Base-by-base conservation (phyloP, 2,329 filamentous ascomycete genomes). In the Raffaelea arxii region DNA sequence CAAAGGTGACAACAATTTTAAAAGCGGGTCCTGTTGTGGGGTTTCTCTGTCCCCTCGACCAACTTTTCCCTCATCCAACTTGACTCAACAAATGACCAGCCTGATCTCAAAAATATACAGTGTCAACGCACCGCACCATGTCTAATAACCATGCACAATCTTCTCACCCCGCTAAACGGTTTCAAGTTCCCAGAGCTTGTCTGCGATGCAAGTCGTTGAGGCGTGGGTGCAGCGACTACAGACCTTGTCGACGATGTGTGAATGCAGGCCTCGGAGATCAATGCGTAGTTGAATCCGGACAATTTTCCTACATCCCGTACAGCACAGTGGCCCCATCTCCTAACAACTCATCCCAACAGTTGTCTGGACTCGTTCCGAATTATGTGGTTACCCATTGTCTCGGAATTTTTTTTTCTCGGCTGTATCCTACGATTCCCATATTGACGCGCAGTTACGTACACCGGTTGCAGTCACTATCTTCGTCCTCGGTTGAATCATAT, bases 141-240 rank as follows among this genome's bases (percentile, higher is more conserved):
- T n/a, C n/a, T n/a, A n/a, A n/a, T n/a, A n/a, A n/a, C n/a, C n/a
- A n/a, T n/a, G n/a, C n/a, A n/a, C n/a, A n/a, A n/a, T n/a, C n/a
- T n/a, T n/a, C n/a, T n/a, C n/a, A n/a, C n/a, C n/a, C n/a, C n/a
- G n/a, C n/a, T n/a, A 35, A 24, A 37, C 39, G 39, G 6, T 14
- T 24, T 12, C 67, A 70, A 49, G 68, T 71, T 7, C 65, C 68
- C 9, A 58, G 65, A 24, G 68, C 68, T 7, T 71, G 68, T 46
- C 60, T 62, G 25, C 58, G 68, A 21, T 71, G 68, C 56, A 66
- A 67, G 50, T 59, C 57, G 18, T 58, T 70, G 12, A 64, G 68
- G 25, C 61, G 68, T 25, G 67, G 66, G 1, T 71, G 68, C 53
- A 70, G 63, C 55, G 67, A 71, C 53, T 63, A 59, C 42, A 58